Evolutionary conservation across 345 rosid species (phyloP).

Genomic region (thale cress (Arabidopsis thaliana)): DNA sequence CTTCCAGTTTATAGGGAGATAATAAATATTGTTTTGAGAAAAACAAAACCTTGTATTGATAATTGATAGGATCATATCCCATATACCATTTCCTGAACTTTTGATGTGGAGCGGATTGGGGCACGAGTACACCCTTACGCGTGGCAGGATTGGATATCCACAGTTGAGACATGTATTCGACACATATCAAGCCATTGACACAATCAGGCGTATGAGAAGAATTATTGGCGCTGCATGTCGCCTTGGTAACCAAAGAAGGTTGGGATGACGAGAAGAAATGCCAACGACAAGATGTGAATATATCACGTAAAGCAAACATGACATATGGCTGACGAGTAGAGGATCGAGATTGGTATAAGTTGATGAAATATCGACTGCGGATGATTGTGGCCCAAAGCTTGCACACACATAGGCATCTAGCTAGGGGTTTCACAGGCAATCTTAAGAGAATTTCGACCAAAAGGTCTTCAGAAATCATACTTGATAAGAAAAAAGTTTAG

Average conservation of each 20-base stretch:
- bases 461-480: background rate
- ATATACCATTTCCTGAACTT: background rate
- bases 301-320: background rate
- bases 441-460: background rate
- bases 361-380: constrained; percentile 8
- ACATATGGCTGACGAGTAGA: background rate
- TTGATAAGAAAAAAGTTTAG: background rate
- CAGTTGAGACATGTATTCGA: background rate
- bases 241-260: background rate
- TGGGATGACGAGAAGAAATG: background rate
- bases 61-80: constrained; percentile 6
- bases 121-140: background rate
- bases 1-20: background rate
- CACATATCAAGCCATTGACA: background rate
- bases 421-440: background rate
- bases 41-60: constrained; percentile 1
- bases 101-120: background rate
- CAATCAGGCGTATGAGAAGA: background rate
- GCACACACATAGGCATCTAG: background rate
- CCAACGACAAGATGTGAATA: background rate
- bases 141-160: background rate
- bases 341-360: background rate
- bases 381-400: constrained; percentile 2
- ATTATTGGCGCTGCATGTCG: background rate
- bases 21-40: background rate